phyloP scores from a whole-genome alignment of 352 stramenopile species.

The Globisporangium recalcitrans region DNA sequence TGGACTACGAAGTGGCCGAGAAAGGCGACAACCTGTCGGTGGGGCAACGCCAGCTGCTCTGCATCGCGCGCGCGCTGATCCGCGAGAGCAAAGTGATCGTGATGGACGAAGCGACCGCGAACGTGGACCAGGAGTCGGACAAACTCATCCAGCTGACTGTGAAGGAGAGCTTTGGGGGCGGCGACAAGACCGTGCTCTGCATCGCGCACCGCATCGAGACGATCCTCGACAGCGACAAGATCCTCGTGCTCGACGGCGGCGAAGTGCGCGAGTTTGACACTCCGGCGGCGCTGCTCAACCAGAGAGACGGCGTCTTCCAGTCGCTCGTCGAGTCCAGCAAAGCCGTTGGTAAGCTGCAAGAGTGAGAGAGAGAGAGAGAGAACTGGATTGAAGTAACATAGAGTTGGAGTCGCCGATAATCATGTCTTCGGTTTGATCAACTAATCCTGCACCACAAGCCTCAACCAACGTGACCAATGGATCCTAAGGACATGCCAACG shows the following conservation, averaged over 20 bases:
- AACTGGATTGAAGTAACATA: too few relatives aligned
- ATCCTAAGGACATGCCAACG: too few relatives aligned
- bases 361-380: background rate
- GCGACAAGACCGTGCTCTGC: slow-evolving; percentile 83
- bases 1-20: slow-evolving; percentile 85
- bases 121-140: slow-evolving; percentile 80
- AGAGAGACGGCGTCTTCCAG: slow-evolving; percentile 40
- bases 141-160: slow-evolving; percentile 70
- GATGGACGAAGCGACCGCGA: slow-evolving; percentile 95
- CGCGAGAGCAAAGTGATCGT: slow-evolving; percentile 80
- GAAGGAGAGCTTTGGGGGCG: slow-evolving; percentile 47
- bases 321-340: slow-evolving; percentile 32
- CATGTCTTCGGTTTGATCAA: too few relatives aligned
- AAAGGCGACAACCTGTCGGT: slow-evolving; percentile 92
- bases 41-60: slow-evolving; percentile 92
- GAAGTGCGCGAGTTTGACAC: slow-evolving; percentile 81
- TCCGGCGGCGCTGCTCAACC: slow-evolving; percentile 45
- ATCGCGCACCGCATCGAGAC: slow-evolving; percentile 93
- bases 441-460: too few relatives aligned
- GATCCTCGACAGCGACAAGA: slow-evolving; percentile 86
- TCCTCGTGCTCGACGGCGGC: slow-evolving; percentile 85
- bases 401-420: too few relatives aligned
- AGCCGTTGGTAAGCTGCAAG: slow-evolving; percentile 4
- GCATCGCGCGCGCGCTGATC: slow-evolving; percentile 91
- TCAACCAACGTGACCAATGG: too few relatives aligned